Conservation (phyloP, 768 basidiomycete genomes). For the Mycena alexandri region DNA sequence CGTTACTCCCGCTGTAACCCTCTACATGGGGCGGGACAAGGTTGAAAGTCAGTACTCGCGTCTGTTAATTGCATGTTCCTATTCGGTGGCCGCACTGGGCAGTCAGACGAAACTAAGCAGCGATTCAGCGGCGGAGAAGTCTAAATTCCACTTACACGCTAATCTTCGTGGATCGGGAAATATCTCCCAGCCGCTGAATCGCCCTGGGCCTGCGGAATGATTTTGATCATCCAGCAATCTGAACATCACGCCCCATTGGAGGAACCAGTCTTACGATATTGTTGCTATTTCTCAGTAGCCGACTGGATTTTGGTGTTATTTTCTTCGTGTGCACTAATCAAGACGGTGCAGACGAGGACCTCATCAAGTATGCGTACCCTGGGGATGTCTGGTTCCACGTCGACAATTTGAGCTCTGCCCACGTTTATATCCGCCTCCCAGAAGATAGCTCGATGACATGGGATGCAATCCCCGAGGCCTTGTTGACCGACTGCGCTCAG, state of each 20-base stretch:
- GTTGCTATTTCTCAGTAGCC: neutral
- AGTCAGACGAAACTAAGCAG: no score
- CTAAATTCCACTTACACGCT: no score
- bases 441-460: constrained; percentile 73
- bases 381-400: constrained; percentile 97
- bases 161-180: no score
- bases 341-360: constrained; percentile 82
- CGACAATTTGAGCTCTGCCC: constrained; percentile 96
- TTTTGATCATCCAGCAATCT: no score
- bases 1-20: constrained; percentile 66
- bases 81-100: no score
- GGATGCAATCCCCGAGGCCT: constrained; percentile 86
- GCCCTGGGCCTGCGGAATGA: no score
- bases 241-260: no score
- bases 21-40: constrained; percentile 99
- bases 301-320: neutral
- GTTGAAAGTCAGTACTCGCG: constrained; percentile 79
- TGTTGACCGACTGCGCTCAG: constrained; percentile 91
- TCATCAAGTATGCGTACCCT: constrained; percentile 93
- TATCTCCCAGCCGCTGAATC: no score
- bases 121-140: no score
- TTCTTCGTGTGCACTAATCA: neutral
- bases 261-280: no score
- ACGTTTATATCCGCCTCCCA: constrained; percentile 95
- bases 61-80: no score